These are phyloP conservation scores for Schrenkiella parvula DNA, from an alignment of 345 rosid species.

Conservation along the genomic window DNA sequence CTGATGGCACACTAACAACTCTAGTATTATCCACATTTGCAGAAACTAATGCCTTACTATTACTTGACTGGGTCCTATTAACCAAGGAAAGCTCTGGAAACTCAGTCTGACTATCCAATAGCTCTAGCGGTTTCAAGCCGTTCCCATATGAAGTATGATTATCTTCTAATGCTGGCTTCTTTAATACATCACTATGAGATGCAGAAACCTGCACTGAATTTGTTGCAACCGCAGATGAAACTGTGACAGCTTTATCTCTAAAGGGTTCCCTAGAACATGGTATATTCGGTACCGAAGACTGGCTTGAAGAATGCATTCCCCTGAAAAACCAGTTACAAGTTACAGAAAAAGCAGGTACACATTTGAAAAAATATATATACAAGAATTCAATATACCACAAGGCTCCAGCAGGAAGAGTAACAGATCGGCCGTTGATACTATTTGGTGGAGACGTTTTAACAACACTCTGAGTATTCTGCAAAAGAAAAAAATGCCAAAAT, in stretches of 20 bases:
- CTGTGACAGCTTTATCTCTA: slow-evolving; percentile 44
- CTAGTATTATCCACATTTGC: slow-evolving; percentile 32
- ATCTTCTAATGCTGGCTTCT: slow-evolving; percentile 40
- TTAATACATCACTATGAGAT: slow-evolving; percentile 28
- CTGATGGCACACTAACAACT: slow-evolving; percentile 26
- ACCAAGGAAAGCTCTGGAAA: slow-evolving; percentile 32
- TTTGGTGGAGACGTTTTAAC: slow-evolving; percentile 55
- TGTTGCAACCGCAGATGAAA: slow-evolving; percentile 34
- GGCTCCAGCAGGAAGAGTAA: slow-evolving; percentile 82
- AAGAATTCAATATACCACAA: slow-evolving; percentile 56
- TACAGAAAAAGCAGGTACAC: slow-evolving; percentile 3
- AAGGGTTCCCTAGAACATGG: slow-evolving; percentile 47
- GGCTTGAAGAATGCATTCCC: slow-evolving; percentile 65
- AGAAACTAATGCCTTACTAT: slow-evolving; percentile 27
- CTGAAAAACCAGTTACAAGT: slow-evolving; percentile 32
- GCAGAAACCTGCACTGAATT: slow-evolving; percentile 32
- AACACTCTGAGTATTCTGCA: slow-evolving; percentile 41
- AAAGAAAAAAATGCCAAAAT: not conserved
- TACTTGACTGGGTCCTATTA: slow-evolving; percentile 29
- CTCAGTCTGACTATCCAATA: slow-evolving; percentile 26
- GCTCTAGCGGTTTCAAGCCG: slow-evolving; percentile 30
- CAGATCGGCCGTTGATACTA: slow-evolving; percentile 52
- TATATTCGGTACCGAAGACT: slow-evolving; percentile 32
- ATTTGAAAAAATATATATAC: not conserved
- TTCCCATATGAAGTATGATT: slow-evolving; percentile 20